Evolutionary conservation across 805 yeast species (phyloP), one percentile per base, ranked within the genome.

Genomic region (Candida schatavii): DNA sequence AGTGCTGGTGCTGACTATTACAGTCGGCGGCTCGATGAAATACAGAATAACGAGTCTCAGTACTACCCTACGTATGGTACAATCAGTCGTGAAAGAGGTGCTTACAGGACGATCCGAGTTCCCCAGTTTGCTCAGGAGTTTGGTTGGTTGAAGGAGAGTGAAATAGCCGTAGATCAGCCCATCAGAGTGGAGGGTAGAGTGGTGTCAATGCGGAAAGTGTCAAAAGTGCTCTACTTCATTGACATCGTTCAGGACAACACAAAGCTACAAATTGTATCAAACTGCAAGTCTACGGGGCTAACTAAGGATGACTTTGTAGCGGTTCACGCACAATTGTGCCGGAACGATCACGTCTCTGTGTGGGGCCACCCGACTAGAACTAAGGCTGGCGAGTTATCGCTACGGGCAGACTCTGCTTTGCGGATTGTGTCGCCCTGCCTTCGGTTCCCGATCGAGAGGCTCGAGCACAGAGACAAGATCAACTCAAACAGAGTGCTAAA

Each of bases 351-450:
- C 34, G 64, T 91, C 3, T 64, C 77, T 5, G 78, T 83, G 19
- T 52, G 62, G 3, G 99, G 99, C 0, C 56, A 51, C 19, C 89
- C 97, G 0, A 87, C 91, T 20, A 58, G 75, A 2, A 87, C 97
- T 0, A 80, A 82, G 41, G 78, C 80, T 3, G 93, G 91, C 0
- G 96, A 90, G 49, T 64, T 89, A 5, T 83, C 96, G 1, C 54
- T 91, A 39, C 79, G 85, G 47, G 71, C 82, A 10, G 61, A 64
- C 0, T 45, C 56, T n/a, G 72, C 80, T 2, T 57, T 86, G 2
- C 46, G 38, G 20, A 59, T 88, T 10, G 72, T 85, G 5, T 61
- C 90, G 0, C 91, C 96, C 0, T 74, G 90, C 15, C 68, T 88
- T 42, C 56, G 54, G 5, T 51, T 58, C 1, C 53, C 55, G 34